Percentiles rank a stretch among this genome's conserved stretches.
These are phyloP conservation scores for Arabis alpina DNA, from an alignment of 345 rosid species.

Conservation along the genomic window DNA sequence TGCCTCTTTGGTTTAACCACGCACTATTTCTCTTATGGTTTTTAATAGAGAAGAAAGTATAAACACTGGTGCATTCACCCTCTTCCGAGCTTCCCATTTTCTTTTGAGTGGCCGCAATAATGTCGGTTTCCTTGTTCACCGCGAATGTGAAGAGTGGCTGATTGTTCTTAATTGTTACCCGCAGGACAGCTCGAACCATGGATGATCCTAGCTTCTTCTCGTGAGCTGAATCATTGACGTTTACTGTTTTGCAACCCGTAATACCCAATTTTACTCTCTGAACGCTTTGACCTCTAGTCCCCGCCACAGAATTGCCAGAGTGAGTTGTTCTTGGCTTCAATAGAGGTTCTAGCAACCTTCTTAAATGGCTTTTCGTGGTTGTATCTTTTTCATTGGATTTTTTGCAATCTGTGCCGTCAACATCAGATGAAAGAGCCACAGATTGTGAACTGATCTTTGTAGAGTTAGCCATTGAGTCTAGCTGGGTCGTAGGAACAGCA, in stretches of 20 bases:
- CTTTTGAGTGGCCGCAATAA: conserved; percentile 81
- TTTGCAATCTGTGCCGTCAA: conserved; percentile 40
- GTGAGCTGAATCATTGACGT: conserved; percentile 48
- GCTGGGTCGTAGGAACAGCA: conserved; percentile 42
- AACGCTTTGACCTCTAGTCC: conserved; percentile 44
- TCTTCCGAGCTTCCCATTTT: conserved; percentile 53
- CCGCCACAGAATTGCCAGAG: conserved; percentile 45
- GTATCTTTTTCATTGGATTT: conserved; percentile 48
- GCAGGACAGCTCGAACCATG: conserved; percentile 71
- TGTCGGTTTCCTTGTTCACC: conserved; percentile 65
- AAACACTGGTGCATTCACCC: conserved; percentile 61
- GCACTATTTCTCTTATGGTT: conserved; percentile 71
- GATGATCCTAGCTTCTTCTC: conserved; percentile 54
- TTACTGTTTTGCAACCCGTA: conserved; percentile 42
- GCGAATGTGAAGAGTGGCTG: conserved; percentile 83
- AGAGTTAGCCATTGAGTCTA: conserved; percentile 42
- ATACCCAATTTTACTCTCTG: conserved; percentile 52
- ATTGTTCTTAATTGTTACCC: conserved; percentile 71
- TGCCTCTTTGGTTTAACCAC: conserved; percentile 78
- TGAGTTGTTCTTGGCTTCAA: conserved; percentile 60
- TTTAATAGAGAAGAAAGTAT: conserved; percentile 68
- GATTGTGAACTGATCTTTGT: conserved; percentile 50
- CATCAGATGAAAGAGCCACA: conserved; percentile 45
- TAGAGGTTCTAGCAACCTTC: conserved; percentile 80
- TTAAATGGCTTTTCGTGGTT: conserved; percentile 80